A percentile compares a stretch with the other conserved stretches of the same genome.
Conservation (phyloP, 2,329 filamentous ascomycete species). For the Chaetothyriales sp. region DNA sequence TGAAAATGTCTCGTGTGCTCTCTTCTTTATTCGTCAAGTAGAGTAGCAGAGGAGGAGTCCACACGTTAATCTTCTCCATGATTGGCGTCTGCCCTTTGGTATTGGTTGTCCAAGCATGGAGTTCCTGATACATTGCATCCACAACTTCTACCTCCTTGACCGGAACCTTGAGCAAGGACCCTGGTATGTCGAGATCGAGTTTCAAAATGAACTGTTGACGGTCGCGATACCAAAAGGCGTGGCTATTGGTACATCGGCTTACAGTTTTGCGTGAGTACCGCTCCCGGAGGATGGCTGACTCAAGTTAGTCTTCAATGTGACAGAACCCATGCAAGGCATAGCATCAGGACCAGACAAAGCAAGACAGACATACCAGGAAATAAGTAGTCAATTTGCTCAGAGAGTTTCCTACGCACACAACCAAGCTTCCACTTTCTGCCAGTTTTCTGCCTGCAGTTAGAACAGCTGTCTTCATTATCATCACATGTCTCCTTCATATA, state of each 20-base stretch:
- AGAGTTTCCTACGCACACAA: slow-evolving; percentile 7
- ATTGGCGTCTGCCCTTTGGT: background rate
- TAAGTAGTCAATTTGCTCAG: slow-evolving; percentile 4
- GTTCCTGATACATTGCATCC: slow-evolving; percentile 3
- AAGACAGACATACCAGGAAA: background rate
- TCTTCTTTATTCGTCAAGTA: slow-evolving; percentile 5
- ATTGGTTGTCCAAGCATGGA: slow-evolving; percentile 4
- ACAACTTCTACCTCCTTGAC: slow-evolving; percentile 1
- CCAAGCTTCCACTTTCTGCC: slow-evolving; percentile 11
- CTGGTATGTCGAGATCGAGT: background rate
- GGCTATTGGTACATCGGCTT: background rate
- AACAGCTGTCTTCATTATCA: slow-evolving; percentile 11
- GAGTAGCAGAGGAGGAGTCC: slow-evolving; percentile 11
- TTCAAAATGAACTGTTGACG: background rate
- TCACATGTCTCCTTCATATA: slow-evolving; percentile 13
- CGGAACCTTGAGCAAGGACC: slow-evolving; percentile 3
- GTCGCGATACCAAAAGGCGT: background rate
- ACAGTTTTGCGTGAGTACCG: background rate
- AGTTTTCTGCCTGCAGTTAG: slow-evolving; percentile 17
- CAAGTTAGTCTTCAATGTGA: background rate
- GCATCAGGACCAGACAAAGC: background rate
- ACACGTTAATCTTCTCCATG: slow-evolving; percentile 2
- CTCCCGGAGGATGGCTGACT: background rate
- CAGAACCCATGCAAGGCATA: background rate
- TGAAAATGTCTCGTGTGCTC: background rate